Evolutionary conservation across 345 rosid species (phyloP).

Genomic region (Raphanus sativus): DNA sequence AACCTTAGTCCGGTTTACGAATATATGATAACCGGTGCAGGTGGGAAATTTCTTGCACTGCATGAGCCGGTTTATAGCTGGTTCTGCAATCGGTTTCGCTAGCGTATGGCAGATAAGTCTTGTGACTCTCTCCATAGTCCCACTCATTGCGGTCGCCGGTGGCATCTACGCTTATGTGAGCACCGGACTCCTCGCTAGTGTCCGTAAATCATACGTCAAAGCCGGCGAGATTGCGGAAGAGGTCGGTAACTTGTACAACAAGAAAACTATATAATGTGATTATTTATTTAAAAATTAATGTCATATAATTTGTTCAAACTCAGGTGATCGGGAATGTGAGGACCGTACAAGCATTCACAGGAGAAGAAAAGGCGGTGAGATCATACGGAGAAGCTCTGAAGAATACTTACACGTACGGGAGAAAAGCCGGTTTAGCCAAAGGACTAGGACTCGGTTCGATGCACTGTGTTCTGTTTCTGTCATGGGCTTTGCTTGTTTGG

Average conservation of each 20-base stretch:
- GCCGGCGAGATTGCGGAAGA: constrained; percentile 98
- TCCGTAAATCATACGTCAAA: constrained; percentile 82
- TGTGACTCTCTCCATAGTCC: constrained; percentile 90
- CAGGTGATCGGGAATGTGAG: constrained; percentile 96
- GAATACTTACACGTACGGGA: constrained; percentile 73
- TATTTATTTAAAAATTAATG: constrained; percentile 40
- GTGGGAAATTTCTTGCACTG: constrained; percentile 95
- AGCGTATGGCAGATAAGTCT: constrained; percentile 98
- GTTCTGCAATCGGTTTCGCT: constrained; percentile 76
- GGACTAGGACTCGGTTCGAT: constrained; percentile 90
- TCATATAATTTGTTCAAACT: neutral
- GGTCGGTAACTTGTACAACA: constrained; percentile 44
- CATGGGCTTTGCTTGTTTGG: constrained; percentile 97
- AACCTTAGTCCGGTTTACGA: neutral
- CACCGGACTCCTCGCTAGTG: constrained; percentile 71
- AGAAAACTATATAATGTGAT: neutral
- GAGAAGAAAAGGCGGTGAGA: constrained; percentile 83
- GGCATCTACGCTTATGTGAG: constrained; percentile 81
- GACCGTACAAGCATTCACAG: constrained; percentile 93
- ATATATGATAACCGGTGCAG: constrained; percentile 39
- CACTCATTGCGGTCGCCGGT: constrained; percentile 89
- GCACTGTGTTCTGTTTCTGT: constrained; percentile 75
- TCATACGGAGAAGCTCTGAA: constrained; percentile 66
- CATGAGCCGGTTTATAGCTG: constrained; percentile 78
- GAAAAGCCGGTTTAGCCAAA: constrained; percentile 79